These are phyloP conservation scores for Atkinsonella texensis DNA, from an alignment of 2,329 filamentous ascomycete species.

Conservation along the genomic window DNA sequence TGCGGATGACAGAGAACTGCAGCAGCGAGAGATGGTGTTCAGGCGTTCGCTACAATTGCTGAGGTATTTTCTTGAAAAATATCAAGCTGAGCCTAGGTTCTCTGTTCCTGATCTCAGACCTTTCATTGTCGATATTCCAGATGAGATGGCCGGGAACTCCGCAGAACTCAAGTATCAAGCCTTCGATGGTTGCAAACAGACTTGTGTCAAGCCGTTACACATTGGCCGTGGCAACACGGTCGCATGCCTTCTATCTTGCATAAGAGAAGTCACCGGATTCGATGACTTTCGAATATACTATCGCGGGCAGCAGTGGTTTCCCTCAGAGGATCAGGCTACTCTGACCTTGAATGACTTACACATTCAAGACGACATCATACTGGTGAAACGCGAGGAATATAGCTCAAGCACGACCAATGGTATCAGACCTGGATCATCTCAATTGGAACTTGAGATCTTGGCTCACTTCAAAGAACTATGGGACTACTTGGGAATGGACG, in stretches of 20 bases:
- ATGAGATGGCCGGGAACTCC: constrained; percentile 47
- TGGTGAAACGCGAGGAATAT: constrained; percentile 49
- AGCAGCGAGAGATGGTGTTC: constrained; percentile 46
- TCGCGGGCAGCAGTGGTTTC: constrained; percentile 51
- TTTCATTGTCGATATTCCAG: constrained; percentile 37
- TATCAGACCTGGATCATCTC: constrained; percentile 39
- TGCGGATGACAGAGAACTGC: constrained; percentile 32
- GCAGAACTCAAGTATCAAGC: constrained; percentile 63
- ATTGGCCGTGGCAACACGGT: constrained; percentile 63
- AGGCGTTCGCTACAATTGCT: constrained; percentile 57
- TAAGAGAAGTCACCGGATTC: constrained; percentile 62
- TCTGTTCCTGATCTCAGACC: constrained; percentile 45
- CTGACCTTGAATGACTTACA: constrained; percentile 57
- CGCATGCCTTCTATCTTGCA: constrained; percentile 52
- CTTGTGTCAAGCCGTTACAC: constrained; percentile 46
- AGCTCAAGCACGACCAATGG: constrained; percentile 28
- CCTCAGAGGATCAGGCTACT: constrained; percentile 45
- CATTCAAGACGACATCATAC: constrained; percentile 50
- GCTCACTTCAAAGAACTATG: constrained; percentile 77
- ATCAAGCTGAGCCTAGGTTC: constrained; percentile 49
- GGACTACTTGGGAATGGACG: constrained; percentile 63
- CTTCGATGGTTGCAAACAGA: constrained; percentile 50
- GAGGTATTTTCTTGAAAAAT: constrained; percentile 51
- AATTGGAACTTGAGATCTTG: constrained; percentile 67
- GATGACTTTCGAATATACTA: constrained; percentile 64